Base-by-base conservation (phyloP, 2,329 filamentous ascomycete species). In the Arthrobotrys sinensis region DNA sequence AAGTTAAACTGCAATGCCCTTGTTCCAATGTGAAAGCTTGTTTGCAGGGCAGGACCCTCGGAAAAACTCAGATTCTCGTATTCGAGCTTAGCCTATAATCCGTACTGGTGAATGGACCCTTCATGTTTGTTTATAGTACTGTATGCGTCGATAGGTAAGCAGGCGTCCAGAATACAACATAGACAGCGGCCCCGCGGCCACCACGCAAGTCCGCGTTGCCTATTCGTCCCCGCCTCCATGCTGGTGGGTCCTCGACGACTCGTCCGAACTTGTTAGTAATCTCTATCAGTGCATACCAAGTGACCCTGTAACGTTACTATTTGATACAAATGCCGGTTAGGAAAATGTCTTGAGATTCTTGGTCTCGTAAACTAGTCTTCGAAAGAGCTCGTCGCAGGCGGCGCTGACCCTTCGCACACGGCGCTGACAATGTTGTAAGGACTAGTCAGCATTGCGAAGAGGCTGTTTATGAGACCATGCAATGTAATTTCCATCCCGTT, bases 11-110 rank as follows among this genome's bases (percentile, higher is more conserved):
- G 19, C 19, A 43, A 43, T 43, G 34, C 14, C 36, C 8, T n/a
- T 28, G 11, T 36, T 43, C 19, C 34, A 60, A 60, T 32, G 34
- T 28, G 28, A 43, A 34, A 60, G 16, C 38, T 24, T 48, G 45
- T 21, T 6, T 11, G n/a, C 36, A n/a, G 19, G 28, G 7, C 24
- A 28, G 4, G n/a, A 2, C 12, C 11, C 36, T 36, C 21, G 19
- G 19, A 60, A 43, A 43, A 60, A 43, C 36, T 28, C n/a, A 60
- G 34, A 21, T 40, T 43, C 36, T 60, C 55, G 55, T 60, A 60
- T 60, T 12, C 1, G 14, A 16, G 43, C 55, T 60, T 60, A 60
- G 55, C 55, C 55, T 60, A 43, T 60, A 43, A 43, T 60, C 5
- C 5, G 3, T 40, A 7, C 4, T 28, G 36, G 34, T 43, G 36